phyloP scores from a whole-genome alignment of 495 filamentous ascomycete species.

The Penicillium salamii region DNA sequence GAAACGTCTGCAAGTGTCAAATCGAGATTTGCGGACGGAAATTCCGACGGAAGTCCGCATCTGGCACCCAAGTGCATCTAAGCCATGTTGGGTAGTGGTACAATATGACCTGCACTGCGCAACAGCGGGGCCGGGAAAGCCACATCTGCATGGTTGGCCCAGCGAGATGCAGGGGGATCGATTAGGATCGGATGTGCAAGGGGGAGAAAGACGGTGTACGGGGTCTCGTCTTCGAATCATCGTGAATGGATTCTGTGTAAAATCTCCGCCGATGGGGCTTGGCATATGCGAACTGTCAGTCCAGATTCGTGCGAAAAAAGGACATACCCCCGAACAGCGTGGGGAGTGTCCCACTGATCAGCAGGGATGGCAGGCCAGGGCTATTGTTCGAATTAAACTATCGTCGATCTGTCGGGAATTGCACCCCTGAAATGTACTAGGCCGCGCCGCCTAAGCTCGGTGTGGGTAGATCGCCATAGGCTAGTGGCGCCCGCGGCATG shows the following conservation, averaged over 20 bases:
- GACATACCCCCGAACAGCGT: not conserved
- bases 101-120: no score
- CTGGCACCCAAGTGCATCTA: no score
- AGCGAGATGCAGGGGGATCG: no score
- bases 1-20: no score
- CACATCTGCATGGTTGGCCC: no score
- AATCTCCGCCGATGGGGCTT: not conserved
- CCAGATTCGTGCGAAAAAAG: not conserved
- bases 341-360: not conserved
- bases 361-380: not conserved
- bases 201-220: no score
- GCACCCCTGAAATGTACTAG: not conserved
- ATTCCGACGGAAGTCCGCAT: no score
- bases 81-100: no score
- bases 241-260: not conserved
- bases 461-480: not conserved
- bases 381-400: not conserved
- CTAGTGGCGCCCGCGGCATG: not conserved
- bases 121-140: no score
- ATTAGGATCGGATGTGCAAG: no score
- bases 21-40: no score
- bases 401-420: not conserved
- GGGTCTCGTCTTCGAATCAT: no score
- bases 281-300: not conserved
- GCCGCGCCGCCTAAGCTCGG: not conserved